phyloP scores from a whole-genome alignment of 768 basidiomycete genomes.

The Hericium alpestre region DNA sequence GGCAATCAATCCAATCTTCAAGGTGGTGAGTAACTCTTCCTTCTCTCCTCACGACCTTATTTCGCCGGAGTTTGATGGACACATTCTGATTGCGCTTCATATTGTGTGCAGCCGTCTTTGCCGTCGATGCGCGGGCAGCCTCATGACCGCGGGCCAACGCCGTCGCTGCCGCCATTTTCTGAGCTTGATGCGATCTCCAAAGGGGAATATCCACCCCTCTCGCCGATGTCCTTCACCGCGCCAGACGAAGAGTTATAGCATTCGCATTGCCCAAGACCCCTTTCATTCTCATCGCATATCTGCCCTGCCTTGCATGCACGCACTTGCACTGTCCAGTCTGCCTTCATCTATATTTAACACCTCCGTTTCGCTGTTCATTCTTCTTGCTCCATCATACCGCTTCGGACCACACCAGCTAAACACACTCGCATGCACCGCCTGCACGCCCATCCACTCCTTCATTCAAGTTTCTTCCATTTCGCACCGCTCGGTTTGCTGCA shows the following conservation, averaged over 20 bases:
- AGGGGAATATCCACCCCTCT: conserved; percentile 60
- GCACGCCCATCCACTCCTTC: conserved; percentile 6
- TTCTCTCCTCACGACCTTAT: not conserved
- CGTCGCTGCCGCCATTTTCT: conserved; percentile 65
- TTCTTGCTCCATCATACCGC: conserved; percentile 10
- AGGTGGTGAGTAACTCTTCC: conserved; percentile 57
- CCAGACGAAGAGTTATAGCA: conserved; percentile 28
- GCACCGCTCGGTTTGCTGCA: conserved; percentile 7
- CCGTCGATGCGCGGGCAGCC: conserved; percentile 26
- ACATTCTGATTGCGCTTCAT: too few relatives aligned
- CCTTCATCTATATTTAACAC: conserved; percentile 8
- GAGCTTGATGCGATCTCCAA: conserved; percentile 68
- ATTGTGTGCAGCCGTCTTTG: conserved; percentile 39
- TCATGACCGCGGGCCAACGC: conserved; percentile 23
- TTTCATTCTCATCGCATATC: not conserved
- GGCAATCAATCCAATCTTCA: conserved; percentile 79
- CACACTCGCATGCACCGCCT: conserved; percentile 6
- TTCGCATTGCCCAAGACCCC: conserved; percentile 1
- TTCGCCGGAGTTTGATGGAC: not conserved
- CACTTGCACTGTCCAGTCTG: conserved; percentile 12
- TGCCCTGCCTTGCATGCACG: not conserved
- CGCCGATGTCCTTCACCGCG: conserved; percentile 62
- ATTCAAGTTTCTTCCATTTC: conserved; percentile 3
- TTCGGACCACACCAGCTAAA: conserved; percentile 7
- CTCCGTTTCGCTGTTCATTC: conserved; percentile 2